Percentiles rank a stretch among this genome's conserved stretches.
Conservation (phyloP, 352 stramenopile species). For the Pythium monospermum region DNA sequence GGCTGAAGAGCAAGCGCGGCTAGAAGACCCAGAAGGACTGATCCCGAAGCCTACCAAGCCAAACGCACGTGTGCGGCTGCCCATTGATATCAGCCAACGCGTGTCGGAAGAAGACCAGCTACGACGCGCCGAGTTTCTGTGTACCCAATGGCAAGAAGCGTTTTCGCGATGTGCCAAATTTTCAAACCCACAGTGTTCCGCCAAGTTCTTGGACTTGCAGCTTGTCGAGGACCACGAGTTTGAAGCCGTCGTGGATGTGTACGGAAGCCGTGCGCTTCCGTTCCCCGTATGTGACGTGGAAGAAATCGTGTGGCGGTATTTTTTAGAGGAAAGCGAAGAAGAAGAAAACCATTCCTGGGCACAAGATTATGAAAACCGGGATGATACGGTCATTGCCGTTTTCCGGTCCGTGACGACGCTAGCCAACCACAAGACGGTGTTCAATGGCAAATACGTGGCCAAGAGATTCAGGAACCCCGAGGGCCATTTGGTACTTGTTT, state of each 20-base stretch:
- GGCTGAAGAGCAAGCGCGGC: conserved; percentile 2
- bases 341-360: not conserved
- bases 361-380: conserved; percentile 1
- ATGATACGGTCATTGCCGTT: conserved; percentile 4
- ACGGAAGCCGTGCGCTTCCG: conserved; percentile 3
- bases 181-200: not conserved
- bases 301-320: conserved; percentile 6
- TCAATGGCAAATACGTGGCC: conserved; percentile 10
- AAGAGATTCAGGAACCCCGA: conserved; percentile 3
- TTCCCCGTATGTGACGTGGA: conserved; percentile 6
- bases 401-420: conserved; percentile 5
- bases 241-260: not conserved
- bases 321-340: conserved; percentile 4
- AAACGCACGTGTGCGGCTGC: not conserved
- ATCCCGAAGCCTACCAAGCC: not conserved
- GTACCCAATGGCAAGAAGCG: conserved; percentile 2
- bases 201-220: conserved; percentile 1
- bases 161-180: conserved; percentile 2
- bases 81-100: conserved; percentile 8
- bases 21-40: not conserved
- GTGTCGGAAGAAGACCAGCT: conserved; percentile 18
- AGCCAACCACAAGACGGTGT: not conserved
- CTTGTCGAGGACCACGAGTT: not conserved
- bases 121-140: conserved; percentile 2
- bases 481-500: conserved; percentile 1